Evolutionary conservation across 805 yeast species (phyloP).

Genomic region (Maudiozyma pseudohumilis): DNA sequence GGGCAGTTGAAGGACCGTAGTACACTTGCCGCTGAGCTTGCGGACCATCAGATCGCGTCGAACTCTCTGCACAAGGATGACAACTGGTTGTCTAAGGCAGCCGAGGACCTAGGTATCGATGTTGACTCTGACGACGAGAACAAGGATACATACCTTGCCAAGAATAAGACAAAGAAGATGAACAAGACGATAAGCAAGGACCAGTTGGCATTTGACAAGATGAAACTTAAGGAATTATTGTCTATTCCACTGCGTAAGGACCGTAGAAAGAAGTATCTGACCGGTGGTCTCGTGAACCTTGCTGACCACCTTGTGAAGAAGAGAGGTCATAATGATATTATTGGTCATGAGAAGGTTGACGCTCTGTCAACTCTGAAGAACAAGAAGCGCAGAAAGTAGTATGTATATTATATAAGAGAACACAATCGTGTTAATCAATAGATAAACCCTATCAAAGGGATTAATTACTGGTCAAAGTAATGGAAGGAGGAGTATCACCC

Average conservation of each 20-base stretch:
- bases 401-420: too few species aligned
- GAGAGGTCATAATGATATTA: constrained; percentile 51
- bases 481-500: too few species aligned
- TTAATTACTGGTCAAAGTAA: too few species aligned
- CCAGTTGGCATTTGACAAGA: constrained; percentile 38
- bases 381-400: constrained; percentile 10
- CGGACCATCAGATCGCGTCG: constrained; percentile 56
- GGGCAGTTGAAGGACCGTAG: constrained; percentile 63
- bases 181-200: constrained; percentile 43
- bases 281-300: constrained; percentile 67
- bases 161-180: constrained; percentile 48
- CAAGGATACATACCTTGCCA: constrained; percentile 37
- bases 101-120: constrained; percentile 84
- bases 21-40: constrained; percentile 57
- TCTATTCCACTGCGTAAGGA: constrained; percentile 49
- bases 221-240: constrained; percentile 45
- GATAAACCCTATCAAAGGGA: too few species aligned
- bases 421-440: too few species aligned
- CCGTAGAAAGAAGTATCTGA: constrained; percentile 60
- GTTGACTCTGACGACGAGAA: constrained; percentile 58
- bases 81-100: constrained; percentile 80
- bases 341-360: constrained; percentile 58
- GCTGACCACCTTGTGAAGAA: constrained; percentile 70
- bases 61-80: constrained; percentile 58
- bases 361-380: constrained; percentile 55